phyloP scores from a whole-genome alignment of 2,329 filamentous ascomycete species.

The Colletotrichum plurivorum region DNA sequence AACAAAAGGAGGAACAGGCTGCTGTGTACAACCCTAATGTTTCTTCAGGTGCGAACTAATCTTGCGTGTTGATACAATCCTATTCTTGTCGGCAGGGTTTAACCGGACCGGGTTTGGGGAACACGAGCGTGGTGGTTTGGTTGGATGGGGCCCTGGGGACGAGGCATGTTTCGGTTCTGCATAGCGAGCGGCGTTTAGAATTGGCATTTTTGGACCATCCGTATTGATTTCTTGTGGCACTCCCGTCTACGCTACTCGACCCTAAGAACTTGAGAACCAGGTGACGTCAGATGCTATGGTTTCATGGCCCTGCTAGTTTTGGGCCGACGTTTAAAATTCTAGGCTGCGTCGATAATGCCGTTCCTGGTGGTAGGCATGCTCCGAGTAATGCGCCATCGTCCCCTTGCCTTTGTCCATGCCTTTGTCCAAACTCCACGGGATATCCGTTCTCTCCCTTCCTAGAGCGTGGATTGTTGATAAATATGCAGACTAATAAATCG shows the following conservation, averaged over 20 bases:
- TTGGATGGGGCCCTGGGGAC: not conserved
- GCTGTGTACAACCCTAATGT: slow-evolving; percentile 39
- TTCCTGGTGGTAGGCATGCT: no score
- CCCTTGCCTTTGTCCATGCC: no score
- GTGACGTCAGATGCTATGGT: no score
- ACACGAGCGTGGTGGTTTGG: slow-evolving; percentile 1
- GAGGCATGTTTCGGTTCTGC: slow-evolving; percentile 15
- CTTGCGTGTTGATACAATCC: slow-evolving; percentile 24
- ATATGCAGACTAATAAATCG: no score
- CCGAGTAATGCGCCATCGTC: no score
- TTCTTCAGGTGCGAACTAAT: slow-evolving; percentile 34
- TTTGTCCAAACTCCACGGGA: no score
- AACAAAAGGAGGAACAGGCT: slow-evolving; percentile 36
- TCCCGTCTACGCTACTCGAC: not conserved
- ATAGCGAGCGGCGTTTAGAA: slow-evolving; percentile 40
- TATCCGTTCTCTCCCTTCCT: no score
- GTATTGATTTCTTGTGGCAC: slow-evolving; percentile 5
- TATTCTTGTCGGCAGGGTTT: slow-evolving; percentile 10
- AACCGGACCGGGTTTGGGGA: slow-evolving; percentile 11
- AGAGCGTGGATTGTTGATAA: no score
- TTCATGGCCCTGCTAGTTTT: not conserved
- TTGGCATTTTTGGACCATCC: not conserved
- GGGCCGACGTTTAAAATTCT: no score
- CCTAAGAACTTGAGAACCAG: not conserved
- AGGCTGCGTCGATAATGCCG: no score